Conservation (phyloP, 1,284 basidiomycete genomes). For the Apiotrichum sp. region DNA sequence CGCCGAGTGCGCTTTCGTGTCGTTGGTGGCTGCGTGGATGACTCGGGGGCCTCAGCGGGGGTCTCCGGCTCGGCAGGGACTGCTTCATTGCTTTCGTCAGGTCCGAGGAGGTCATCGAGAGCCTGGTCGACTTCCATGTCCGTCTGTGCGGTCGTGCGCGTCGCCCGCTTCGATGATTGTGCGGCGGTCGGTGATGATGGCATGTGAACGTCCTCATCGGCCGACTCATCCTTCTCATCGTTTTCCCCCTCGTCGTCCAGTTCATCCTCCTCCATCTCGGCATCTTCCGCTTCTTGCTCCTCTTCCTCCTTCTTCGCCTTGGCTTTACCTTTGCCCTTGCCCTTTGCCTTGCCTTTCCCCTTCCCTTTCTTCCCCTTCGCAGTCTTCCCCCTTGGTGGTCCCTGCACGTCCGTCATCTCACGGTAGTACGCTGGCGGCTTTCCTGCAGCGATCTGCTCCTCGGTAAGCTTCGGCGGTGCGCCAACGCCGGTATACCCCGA, state of each 20-base stretch:
- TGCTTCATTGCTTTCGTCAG: neutral
- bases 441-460: slow-evolving; percentile 19
- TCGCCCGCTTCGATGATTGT: neutral
- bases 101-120: too few species aligned
- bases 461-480: slow-evolving; percentile 19
- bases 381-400: too few species aligned
- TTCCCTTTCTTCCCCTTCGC: neutral
- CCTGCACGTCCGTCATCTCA: neutral
- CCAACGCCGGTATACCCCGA: slow-evolving; percentile 29
- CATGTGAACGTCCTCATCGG: slow-evolving; percentile 4
- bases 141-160: too few species aligned
- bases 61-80: too few species aligned
- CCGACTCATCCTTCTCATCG: slow-evolving; percentile 4
- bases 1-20: neutral
- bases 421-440: slow-evolving; percentile 24
- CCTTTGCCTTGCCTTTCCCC: neutral
- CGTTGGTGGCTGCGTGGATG: neutral
- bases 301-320: slow-evolving; percentile 6
- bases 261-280: neutral
- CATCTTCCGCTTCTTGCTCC: neutral
- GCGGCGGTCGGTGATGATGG: neutral
- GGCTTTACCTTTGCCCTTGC: slow-evolving; percentile 6
- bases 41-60: neutral
- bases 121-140: neutral
- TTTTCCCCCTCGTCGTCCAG: too few species aligned